Evolutionary conservation across 2,329 filamentous ascomycete species (phyloP).

Genomic region (Aspergillus novofumigatus): DNA sequence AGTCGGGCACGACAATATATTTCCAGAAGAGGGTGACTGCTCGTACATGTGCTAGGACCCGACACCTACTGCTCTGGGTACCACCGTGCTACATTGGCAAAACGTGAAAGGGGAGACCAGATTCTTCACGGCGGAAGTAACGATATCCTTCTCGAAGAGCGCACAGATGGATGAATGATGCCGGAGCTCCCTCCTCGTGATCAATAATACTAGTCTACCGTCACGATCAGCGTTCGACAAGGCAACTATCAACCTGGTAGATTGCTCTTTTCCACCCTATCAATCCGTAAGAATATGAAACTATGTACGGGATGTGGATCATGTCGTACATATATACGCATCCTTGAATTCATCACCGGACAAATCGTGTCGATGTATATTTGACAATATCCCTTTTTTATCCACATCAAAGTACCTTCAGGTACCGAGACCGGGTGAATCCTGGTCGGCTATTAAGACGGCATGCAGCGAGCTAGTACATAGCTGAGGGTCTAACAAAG

Average conservation of each 20-base stretch:
- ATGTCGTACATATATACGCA: neutral
- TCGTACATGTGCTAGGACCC: neutral
- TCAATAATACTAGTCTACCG: neutral
- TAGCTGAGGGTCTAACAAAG: neutral
- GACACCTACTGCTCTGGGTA: neutral
- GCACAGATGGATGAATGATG: neutral
- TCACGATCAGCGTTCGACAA: neutral
- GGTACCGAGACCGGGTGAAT: neutral
- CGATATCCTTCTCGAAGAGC: neutral
- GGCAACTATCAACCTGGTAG: neutral
- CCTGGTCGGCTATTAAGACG: neutral
- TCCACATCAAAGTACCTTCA: neutral
- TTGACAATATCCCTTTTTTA: neutral
- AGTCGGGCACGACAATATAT: neutral
- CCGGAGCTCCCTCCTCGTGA: neutral
- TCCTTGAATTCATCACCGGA: neutral
- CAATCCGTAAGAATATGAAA: neutral
- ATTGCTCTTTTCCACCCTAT: neutral
- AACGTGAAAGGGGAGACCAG: neutral
- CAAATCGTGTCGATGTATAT: neutral
- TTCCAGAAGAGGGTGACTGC: neutral
- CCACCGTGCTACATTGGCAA: neutral
- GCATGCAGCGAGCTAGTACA: neutral
- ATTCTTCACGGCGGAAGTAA: neutral
- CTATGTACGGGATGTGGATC: neutral